phyloP scores from a whole-genome alignment of 345 rosid genomes.

The Melaleuca quinquenervia region DNA sequence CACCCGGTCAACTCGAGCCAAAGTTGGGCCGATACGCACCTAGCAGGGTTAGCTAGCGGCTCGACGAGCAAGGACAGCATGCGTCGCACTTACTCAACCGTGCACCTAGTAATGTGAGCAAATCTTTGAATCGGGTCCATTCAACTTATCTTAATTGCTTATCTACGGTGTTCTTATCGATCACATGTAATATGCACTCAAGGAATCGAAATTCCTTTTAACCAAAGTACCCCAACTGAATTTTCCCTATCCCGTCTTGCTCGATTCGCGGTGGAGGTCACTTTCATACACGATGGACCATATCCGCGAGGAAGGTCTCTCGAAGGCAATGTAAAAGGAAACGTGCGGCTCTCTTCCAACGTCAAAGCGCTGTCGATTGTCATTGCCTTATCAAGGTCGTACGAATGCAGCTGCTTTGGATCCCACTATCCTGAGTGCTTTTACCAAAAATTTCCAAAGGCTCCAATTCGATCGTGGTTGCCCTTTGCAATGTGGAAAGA shows the following conservation, averaged over 20 bases:
- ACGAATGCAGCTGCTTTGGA: not conserved
- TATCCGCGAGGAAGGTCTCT: not conserved
- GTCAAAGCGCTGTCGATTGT: not conserved
- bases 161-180: not conserved
- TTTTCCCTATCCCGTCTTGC: not conserved
- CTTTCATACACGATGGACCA: not conserved
- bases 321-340: not conserved
- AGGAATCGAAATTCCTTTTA: not conserved
- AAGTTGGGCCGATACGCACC: not conserved
- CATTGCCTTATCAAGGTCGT: not conserved
- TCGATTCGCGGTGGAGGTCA: not conserved
- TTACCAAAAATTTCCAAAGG: not conserved
- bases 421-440: not conserved
- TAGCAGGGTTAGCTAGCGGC: not conserved
- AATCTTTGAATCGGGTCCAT: not conserved
- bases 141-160: not conserved
- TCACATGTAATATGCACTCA: not conserved
- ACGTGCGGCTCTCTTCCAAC: not conserved
- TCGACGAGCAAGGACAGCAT: not conserved
- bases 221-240: not conserved
- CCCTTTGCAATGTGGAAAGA: not conserved
- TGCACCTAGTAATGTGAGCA: not conserved
- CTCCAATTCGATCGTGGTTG: not conserved
- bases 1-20: not conserved
- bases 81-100: not conserved